Base-by-base conservation (phyloP, 345 rosid species). In the Pistacia atlantica region DNA sequence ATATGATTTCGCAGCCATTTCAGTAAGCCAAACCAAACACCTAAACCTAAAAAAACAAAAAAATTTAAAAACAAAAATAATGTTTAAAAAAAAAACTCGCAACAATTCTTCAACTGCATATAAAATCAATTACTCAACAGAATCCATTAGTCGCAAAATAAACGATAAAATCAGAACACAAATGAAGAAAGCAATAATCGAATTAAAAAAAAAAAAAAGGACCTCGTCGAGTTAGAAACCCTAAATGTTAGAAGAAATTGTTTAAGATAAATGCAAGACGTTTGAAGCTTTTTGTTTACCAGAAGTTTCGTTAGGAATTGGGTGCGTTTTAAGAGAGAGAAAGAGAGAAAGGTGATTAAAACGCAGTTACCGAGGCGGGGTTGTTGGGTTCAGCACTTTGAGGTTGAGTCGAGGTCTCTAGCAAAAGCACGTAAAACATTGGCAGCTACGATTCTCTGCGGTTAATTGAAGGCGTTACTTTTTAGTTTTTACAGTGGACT, bases 1-100 rank as follows among this genome's bases (percentile, higher is more conserved):
- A 65, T 59, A 73, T 42, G 80, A 71, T 76, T 79, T 61, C 94
- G 86, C 79, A 67, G 82, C 85, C 83, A 57, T 55, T 57, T 38
- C 71, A 66, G 66, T 42, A 52, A 33, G 20, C 65, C 14, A 61
- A 72, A 54, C 51, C 67, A 33, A 42, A 57, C n/a, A 72, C 38
- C 57, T 72, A 31, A 28, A 73, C 31, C 31, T 14, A 45, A 55
- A 57, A 31, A 11, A 4, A 60, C 9, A 72, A 55, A 38, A n/a
- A 13, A 13, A 73, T 4, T 2, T 25, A 25, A 55, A 16, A 74
- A 51, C 8, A 25, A 63, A 58, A 25, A 46, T 8, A 38, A 38
- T 6, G 10, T 2, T 18, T 31, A 1, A 31, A 31, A 31, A 31
- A 31, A 31, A 31, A 70, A n/a, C 28, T 31, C 33, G 46, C 22